A percentile compares a stretch with the other conserved stretches of the same genome.
These are phyloP conservation scores for Boletus sp. DNA, from an alignment of 768 basidiomycete genomes.

Conservation along the genomic window DNA sequence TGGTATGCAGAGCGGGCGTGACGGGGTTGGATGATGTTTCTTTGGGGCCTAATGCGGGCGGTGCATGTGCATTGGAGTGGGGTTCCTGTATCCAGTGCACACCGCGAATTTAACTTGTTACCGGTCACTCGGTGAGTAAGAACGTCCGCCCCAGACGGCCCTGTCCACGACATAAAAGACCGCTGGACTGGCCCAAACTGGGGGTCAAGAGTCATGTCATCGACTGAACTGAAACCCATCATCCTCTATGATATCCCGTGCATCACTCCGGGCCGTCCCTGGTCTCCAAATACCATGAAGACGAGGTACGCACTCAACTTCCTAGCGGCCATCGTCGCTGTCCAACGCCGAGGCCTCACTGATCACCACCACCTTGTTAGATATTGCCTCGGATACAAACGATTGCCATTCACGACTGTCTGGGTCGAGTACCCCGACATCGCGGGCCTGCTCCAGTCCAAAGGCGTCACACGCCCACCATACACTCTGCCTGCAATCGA, in stretches of 20 bases:
- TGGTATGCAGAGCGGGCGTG: slow-evolving; percentile 10
- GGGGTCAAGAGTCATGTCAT: slow-evolving; percentile 5
- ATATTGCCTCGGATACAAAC: slow-evolving; percentile 16
- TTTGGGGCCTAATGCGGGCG: background rate
- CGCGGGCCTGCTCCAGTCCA: slow-evolving; percentile 25
- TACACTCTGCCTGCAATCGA: slow-evolving; percentile 50
- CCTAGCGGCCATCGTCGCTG: no score
- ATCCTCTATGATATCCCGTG: slow-evolving; percentile 36
- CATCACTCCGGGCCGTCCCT: slow-evolving; percentile 24
- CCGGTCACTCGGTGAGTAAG: background rate
- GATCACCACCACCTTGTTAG: background rate
- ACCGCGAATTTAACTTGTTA: background rate
- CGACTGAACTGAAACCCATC: slow-evolving; percentile 21
- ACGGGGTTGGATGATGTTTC: background rate
- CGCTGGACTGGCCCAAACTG: no score
- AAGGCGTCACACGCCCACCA: slow-evolving; percentile 21
- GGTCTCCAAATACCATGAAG: slow-evolving; percentile 34
- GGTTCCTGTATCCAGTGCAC: background rate
- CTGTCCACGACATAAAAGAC: background rate
- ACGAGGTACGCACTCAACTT: background rate
- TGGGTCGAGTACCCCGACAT: slow-evolving; percentile 44
- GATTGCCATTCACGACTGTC: slow-evolving; percentile 10
- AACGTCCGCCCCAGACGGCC: no score
- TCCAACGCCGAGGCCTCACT: background rate
- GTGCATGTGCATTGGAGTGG: background rate